Evolutionary conservation across 1,284 basidiomycete genomes (phyloP).

Genomic region (Trichosporon sp.): DNA sequence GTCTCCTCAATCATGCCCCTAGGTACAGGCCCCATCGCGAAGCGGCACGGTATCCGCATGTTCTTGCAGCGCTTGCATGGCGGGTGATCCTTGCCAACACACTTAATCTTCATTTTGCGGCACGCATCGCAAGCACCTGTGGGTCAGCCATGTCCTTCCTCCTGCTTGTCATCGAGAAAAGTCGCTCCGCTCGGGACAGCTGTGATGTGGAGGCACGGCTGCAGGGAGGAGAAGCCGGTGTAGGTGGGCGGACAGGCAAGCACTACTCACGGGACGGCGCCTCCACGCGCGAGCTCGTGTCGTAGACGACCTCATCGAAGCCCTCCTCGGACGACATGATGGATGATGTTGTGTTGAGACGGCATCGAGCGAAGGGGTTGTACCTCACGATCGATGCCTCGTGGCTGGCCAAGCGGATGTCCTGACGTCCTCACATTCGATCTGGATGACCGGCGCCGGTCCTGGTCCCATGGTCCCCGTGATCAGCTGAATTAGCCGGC

Average conservation of each 20-base stretch:
- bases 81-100: constrained; percentile 26
- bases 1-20: constrained; percentile 8
- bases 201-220: neutral
- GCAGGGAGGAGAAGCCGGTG: neutral
- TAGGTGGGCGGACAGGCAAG: neutral
- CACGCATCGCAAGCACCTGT: constrained; percentile 19
- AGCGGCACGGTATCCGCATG: constrained; percentile 21
- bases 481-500: neutral
- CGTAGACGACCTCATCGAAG: constrained; percentile 1
- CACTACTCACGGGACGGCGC: neutral
- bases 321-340: neutral
- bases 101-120: constrained; percentile 24
- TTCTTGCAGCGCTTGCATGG: constrained; percentile 22
- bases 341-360: neutral
- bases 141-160: neutral
- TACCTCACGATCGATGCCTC: neutral
- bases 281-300: neutral
- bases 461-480: neutral
- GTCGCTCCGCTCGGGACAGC: neutral
- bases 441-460: too few species aligned
- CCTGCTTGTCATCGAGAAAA: neutral
- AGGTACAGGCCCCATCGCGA: constrained; percentile 8
- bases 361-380: neutral
- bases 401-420: neutral
- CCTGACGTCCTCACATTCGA: too few species aligned